Conservation (phyloP, 169 alveolate species). For the Cardiosporidium cionae region DNA sequence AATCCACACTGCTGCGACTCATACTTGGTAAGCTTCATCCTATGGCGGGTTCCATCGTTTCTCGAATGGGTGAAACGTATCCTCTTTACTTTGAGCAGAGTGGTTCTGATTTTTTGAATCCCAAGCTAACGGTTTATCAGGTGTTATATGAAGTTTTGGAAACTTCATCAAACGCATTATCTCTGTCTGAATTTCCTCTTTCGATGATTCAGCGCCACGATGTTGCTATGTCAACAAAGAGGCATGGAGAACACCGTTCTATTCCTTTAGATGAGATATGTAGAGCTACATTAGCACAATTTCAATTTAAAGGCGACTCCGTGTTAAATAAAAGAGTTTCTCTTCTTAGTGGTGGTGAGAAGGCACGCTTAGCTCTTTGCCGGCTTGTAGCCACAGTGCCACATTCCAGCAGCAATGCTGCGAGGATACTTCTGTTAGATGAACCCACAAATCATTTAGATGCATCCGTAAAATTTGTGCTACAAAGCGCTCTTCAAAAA, state of each 20-base stretch:
- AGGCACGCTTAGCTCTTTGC: conserved; percentile 62
- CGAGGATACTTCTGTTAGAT: conserved; percentile 71
- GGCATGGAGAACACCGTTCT: background rate
- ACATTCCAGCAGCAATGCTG: conserved; percentile 30
- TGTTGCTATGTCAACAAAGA: background rate
- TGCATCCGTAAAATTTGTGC: conserved; percentile 50
- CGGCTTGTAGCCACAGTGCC: conserved; percentile 59
- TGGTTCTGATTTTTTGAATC: background rate
- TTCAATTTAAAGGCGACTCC: conserved; percentile 2
- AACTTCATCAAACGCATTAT: too few relatives aligned
- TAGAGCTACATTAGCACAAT: background rate
- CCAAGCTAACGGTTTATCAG: background rate
- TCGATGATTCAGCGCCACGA: too few relatives aligned
- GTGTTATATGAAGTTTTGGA: too few relatives aligned
- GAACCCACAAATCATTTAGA: conserved; percentile 89
- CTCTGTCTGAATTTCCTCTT: too few relatives aligned
- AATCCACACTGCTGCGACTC: conserved; percentile 28
- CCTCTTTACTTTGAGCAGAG: background rate
- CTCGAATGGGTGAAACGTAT: background rate
- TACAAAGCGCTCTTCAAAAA: conserved; percentile 25
- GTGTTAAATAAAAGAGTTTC: background rate
- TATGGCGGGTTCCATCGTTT: background rate
- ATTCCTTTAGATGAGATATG: background rate
- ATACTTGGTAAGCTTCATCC: conserved; percentile 14
- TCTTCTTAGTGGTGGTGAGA: conserved; percentile 72